These are phyloP conservation scores for Apiospora rasikravindrae DNA, from an alignment of 2,329 filamentous ascomycete species.

Conservation along the genomic window DNA sequence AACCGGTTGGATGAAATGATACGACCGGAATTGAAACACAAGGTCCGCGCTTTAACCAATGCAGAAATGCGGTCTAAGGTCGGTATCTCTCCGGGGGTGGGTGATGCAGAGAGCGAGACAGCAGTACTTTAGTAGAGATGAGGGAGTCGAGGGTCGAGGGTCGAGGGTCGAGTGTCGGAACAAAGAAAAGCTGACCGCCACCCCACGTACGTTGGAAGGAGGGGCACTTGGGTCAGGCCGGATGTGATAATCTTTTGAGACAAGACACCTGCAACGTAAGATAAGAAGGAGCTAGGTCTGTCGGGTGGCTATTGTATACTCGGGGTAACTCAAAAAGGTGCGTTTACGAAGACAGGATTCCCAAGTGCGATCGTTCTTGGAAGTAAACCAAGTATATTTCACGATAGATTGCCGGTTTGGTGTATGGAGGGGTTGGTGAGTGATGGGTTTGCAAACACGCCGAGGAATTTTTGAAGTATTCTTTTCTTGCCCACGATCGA, in stretches of 20 bases:
- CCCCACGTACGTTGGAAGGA: conserved; percentile 17
- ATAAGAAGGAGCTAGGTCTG: not conserved
- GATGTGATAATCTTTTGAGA: not conserved
- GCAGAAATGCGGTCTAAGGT: conserved; percentile 11
- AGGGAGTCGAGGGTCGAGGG: not conserved
- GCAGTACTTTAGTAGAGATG: not conserved
- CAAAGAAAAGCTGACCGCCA: conserved; percentile 18
- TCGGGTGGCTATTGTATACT: not conserved
- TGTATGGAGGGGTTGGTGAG: not conserved
- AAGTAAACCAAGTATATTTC: not conserved
- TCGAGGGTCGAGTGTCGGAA: not conserved
- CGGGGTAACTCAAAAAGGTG: not conserved
- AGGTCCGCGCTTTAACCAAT: not conserved
- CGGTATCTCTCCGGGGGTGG: not conserved
- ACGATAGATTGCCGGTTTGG: not conserved
- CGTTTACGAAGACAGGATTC: not conserved
- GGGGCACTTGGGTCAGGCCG: not conserved
- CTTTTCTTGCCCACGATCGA: not conserved
- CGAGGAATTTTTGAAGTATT: not conserved
- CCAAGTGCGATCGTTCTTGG: not conserved
- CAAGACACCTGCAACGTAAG: conserved; percentile 2
- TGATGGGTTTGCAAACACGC: not conserved
- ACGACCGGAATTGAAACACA: not conserved
- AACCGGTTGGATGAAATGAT: not conserved
- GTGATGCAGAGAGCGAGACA: conserved; percentile 4